These are phyloP conservation scores for Hygrophorus russula DNA, from an alignment of 768 basidiomycete genomes.

Conservation along the genomic window DNA sequence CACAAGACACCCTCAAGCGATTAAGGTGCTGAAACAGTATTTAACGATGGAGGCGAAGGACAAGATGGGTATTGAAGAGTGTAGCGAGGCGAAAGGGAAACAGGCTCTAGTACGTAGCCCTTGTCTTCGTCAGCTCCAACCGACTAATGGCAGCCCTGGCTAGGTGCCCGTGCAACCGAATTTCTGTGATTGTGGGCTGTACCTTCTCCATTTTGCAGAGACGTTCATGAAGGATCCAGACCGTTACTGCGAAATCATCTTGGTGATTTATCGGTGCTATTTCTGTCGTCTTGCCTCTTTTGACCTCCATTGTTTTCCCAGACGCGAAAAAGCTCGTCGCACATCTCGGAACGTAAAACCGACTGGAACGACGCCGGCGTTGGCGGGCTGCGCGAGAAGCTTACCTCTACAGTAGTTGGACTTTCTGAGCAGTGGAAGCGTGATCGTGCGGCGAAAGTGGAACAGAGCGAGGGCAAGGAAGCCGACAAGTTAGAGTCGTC, in stretches of 20 bases:
- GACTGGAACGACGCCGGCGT: constrained; percentile 47
- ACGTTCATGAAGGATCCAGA: constrained; percentile 61
- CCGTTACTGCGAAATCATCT: constrained; percentile 38
- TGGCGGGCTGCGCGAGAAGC: constrained; percentile 31
- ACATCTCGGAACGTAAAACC: constrained; percentile 28
- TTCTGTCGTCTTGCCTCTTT: neutral
- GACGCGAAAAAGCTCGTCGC: constrained; percentile 9
- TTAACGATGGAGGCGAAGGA: constrained; percentile 68
- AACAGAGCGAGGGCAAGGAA: constrained; percentile 20
- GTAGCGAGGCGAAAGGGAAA: constrained; percentile 32
- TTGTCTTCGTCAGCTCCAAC: neutral
- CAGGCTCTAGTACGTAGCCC: constrained; percentile 36
- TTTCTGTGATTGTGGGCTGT: constrained; percentile 87
- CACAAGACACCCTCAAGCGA: constrained; percentile 52
- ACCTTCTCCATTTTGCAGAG: constrained; percentile 77
- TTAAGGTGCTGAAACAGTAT: constrained; percentile 52
- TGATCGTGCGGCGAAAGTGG: constrained; percentile 27
- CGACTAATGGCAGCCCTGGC: neutral
- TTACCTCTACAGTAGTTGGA: constrained; percentile 27
- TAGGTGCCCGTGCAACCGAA: constrained; percentile 88
- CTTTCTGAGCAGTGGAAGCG: constrained; percentile 48
- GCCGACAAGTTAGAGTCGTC: constrained; percentile 12
- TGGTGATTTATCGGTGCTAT: constrained; percentile 17
- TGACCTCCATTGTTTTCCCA: neutral
- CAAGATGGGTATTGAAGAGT: constrained; percentile 37